These are phyloP conservation scores for Pilasporangium apinafurcum DNA, from an alignment of 352 stramenopile species.

Conservation along the genomic window DNA sequence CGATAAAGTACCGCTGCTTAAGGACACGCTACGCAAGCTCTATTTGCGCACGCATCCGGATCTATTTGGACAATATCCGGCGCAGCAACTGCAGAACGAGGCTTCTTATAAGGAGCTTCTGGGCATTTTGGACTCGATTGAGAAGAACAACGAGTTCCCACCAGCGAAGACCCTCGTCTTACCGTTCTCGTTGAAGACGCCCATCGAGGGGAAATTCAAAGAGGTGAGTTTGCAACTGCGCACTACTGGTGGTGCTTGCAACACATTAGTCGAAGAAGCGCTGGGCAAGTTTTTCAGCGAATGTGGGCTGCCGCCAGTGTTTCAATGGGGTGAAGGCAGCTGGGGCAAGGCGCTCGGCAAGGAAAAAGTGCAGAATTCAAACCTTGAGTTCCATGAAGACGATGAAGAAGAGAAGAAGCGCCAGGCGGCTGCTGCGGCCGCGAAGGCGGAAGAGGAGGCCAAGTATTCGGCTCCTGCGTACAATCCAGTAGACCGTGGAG, in stretches of 20 bases:
- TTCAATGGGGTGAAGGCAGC: conserved; percentile 68
- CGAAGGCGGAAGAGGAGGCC: conserved; percentile 26
- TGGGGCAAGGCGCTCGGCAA: conserved; percentile 67
- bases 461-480: conserved; percentile 40
- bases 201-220: conserved; percentile 61
- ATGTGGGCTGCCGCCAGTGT: conserved; percentile 50
- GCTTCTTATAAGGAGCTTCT: conserved; percentile 78
- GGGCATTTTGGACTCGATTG: conserved; percentile 73
- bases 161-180: conserved; percentile 61
- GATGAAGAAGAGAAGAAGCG: conserved; percentile 32
- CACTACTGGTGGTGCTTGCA: conserved; percentile 69
- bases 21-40: conserved; percentile 76
- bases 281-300: conserved; percentile 65
- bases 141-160: conserved; percentile 75
- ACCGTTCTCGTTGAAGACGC: conserved; percentile 68
- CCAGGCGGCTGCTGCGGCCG: conserved; percentile 24
- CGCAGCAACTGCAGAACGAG: conserved; percentile 58
- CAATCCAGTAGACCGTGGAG: conserved; percentile 35
- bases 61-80: conserved; percentile 66
- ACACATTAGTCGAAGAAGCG: conserved; percentile 70
- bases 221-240: conserved; percentile 55
- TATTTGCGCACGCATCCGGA: conserved; percentile 77
- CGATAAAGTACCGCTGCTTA: conserved; percentile 53
- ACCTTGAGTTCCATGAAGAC: conserved; percentile 58
- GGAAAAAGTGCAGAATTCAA: conserved; percentile 51